Conservation (phyloP, 768 basidiomycete genomes). For the Leucosporidium scottii region DNA sequence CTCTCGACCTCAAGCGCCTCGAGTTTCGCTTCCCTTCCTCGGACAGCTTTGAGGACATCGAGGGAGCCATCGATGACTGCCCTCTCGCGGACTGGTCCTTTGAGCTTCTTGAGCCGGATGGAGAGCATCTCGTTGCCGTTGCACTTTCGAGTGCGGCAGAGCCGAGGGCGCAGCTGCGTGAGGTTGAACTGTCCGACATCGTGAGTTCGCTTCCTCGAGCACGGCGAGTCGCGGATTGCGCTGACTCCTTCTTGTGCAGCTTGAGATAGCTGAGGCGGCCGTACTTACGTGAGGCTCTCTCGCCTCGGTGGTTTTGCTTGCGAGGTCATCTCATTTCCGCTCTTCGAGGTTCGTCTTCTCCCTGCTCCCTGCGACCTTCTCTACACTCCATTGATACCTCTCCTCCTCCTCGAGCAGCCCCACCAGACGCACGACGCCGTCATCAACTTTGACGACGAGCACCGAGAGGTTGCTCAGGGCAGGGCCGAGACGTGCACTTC, state of each 20-base stretch:
- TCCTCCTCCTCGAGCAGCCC: not conserved
- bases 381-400: not conserved
- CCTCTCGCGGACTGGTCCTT: not conserved
- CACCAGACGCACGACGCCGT: not conserved
- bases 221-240: too few species aligned
- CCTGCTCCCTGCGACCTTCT: not conserved
- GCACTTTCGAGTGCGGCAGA: too few species aligned
- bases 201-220: too few species aligned
- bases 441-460: not conserved
- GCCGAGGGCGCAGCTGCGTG: too few species aligned
- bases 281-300: too few species aligned
- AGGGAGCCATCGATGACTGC: not conserved
- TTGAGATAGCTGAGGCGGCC: too few species aligned
- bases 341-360: not conserved
- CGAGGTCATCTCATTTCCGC: too few species aligned
- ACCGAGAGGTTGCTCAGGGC: not conserved
- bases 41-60: not conserved
- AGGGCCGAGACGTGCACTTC: not conserved
- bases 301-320: too few species aligned
- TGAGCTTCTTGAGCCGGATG: not conserved
- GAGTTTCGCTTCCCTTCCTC: not conserved
- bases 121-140: not conserved
- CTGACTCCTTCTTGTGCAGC: too few species aligned
- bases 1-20: constrained; percentile 17
- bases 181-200: too few species aligned